phyloP scores from a whole-genome alignment of 2,329 filamentous ascomycete genomes.

The Nemania sp. region DNA sequence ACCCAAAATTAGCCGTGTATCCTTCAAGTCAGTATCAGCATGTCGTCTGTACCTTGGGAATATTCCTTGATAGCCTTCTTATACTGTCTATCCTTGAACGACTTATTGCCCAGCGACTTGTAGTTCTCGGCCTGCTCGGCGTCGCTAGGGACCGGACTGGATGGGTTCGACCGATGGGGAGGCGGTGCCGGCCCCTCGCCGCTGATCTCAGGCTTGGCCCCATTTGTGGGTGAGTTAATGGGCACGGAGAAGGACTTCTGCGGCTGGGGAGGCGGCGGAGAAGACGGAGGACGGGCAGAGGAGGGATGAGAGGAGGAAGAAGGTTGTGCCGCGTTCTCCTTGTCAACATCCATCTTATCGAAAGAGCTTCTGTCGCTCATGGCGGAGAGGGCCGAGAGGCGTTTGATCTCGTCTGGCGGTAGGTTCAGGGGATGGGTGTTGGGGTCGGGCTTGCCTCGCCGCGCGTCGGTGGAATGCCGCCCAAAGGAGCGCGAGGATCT shows the following conservation, averaged over 20 bases:
- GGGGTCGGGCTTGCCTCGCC: slow-evolving; percentile 62
- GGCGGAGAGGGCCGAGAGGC: slow-evolving; percentile 68
- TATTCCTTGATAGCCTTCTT: slow-evolving; percentile 88
- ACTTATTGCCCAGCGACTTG: slow-evolving; percentile 93
- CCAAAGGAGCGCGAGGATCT: slow-evolving; percentile 51
- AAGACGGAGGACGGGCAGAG: slow-evolving; percentile 52
- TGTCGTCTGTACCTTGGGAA: slow-evolving; percentile 73
- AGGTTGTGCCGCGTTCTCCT: slow-evolving; percentile 59
- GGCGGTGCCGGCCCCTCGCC: slow-evolving; percentile 67
- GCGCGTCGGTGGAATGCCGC: slow-evolving; percentile 55
- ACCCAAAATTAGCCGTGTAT: slow-evolving; percentile 21
- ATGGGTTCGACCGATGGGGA: slow-evolving; percentile 69
- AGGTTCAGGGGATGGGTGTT: slow-evolving; percentile 89
- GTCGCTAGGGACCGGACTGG: slow-evolving; percentile 58
- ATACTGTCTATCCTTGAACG: slow-evolving; percentile 95
- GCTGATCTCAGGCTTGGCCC: slow-evolving; percentile 47
- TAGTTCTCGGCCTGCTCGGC: slow-evolving; percentile 83
- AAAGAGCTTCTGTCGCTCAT: slow-evolving; percentile 64
- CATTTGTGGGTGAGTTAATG: slow-evolving; percentile 52
- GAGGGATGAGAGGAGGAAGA: slow-evolving; percentile 53
- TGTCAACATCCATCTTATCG: slow-evolving; percentile 73
- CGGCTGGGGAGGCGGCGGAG: slow-evolving; percentile 54
- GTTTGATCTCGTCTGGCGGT: slow-evolving; percentile 83
- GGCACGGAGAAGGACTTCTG: slow-evolving; percentile 51
- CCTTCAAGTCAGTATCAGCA: background rate